These are phyloP conservation scores for Ustilago tritici DNA, from an alignment of 1,284 basidiomycete species.

Conservation along the genomic window DNA sequence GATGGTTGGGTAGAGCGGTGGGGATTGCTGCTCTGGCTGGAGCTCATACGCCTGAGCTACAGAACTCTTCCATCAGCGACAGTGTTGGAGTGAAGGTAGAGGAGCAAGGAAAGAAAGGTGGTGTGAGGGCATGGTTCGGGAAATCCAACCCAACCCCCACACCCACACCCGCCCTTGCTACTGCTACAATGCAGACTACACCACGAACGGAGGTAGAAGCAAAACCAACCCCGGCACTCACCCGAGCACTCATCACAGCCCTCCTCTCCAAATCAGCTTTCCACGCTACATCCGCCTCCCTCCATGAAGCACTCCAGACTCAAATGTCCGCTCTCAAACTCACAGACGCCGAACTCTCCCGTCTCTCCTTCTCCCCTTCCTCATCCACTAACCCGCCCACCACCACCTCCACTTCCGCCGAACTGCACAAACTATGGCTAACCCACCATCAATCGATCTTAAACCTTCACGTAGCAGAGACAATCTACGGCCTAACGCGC, in stretches of 20 bases:
- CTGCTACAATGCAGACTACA: not conserved
- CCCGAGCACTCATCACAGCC: slow-evolving; percentile 48
- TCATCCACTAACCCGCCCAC: not conserved
- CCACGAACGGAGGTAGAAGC: no score
- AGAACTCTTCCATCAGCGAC: not conserved
- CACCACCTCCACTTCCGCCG: slow-evolving; percentile 1
- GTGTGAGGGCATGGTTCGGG: slow-evolving; percentile 20
- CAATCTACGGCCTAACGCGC: slow-evolving; percentile 52
- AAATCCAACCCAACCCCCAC: slow-evolving; percentile 3
- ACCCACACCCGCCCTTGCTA: not conserved
- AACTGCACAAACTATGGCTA: slow-evolving; percentile 56
- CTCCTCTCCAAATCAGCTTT: slow-evolving; percentile 57
- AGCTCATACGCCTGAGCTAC: not conserved
- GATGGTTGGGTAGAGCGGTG: slow-evolving; percentile 52
- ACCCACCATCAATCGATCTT: slow-evolving; percentile 51
- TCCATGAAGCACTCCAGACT: slow-evolving; percentile 49
- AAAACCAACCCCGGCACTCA: slow-evolving; percentile 34
- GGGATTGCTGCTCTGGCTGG: slow-evolving; percentile 36
- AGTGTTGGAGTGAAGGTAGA: not conserved
- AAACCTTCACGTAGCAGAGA: slow-evolving; percentile 61
- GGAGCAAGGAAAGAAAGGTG: slow-evolving; percentile 1
- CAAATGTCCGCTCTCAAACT: slow-evolving; percentile 57
- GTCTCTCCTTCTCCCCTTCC: not conserved
- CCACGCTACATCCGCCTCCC: slow-evolving; percentile 30
- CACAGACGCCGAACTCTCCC: slow-evolving; percentile 36